phyloP scores from a whole-genome alignment of 305 asterid genomes.

The Fraxinus paxiana region DNA sequence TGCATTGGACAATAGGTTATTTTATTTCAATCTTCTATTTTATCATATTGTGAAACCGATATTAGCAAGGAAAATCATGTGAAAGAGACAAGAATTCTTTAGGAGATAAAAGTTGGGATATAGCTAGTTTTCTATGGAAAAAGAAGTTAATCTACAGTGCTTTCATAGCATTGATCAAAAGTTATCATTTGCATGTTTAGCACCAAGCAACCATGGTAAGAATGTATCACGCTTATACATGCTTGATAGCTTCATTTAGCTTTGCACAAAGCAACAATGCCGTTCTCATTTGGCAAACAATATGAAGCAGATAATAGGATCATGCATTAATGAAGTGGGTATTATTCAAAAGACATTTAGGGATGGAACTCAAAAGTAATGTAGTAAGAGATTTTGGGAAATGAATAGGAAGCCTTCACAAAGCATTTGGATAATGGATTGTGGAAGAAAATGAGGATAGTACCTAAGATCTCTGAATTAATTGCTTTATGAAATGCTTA shows the following conservation, averaged over 20 bases:
- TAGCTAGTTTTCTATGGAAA: background rate
- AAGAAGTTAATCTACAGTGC: background rate
- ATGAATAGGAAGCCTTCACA: background rate
- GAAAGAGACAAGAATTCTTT: background rate
- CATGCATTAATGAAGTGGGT: background rate
- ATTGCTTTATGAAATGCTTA: constrained; percentile 9
- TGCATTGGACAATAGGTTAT: constrained; percentile 10
- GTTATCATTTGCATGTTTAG: background rate
- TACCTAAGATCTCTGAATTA: background rate
- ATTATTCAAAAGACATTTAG: background rate
- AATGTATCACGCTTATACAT: background rate
- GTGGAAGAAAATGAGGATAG: background rate
- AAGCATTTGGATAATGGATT: constrained; percentile 9
- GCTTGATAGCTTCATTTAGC: constrained; percentile 10
- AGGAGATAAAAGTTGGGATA: background rate
- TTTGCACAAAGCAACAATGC: background rate
- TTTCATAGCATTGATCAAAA: background rate
- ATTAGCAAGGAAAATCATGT: background rate
- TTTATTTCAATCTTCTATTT: background rate
- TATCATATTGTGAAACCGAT: background rate
- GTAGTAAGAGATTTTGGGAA: background rate
- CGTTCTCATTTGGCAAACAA: background rate
- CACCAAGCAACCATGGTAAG: background rate
- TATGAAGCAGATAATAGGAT: background rate
- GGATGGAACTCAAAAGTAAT: background rate